These are phyloP conservation scores for Lojkania enalia DNA, from an alignment of 2,329 filamentous ascomycete genomes.

Conservation along the genomic window DNA sequence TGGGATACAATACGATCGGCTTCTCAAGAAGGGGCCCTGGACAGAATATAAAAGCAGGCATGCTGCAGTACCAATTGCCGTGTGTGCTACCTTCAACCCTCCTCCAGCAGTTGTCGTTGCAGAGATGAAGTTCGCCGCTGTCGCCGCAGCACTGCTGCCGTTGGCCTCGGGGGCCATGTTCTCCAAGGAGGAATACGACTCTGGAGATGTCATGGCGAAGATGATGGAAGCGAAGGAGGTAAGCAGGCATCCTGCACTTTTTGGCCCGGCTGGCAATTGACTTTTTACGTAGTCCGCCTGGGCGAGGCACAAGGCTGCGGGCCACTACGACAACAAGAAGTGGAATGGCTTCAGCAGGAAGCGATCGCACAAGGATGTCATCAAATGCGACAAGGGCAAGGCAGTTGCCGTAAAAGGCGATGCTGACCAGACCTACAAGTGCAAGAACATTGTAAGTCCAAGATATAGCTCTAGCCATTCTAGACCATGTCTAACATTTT, in stretches of 20 bases:
- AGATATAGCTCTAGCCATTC: not conserved
- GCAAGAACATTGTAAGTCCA: conserved; percentile 54
- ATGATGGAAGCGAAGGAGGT: conserved; percentile 43
- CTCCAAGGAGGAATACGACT: conserved; percentile 36
- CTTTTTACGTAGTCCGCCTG: conserved; percentile 28
- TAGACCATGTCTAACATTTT: conserved; percentile 10
- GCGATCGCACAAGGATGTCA: not conserved
- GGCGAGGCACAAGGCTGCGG: conserved; percentile 36
- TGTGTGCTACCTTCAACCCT: conserved; percentile 1
- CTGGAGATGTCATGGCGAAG: conserved; percentile 38
- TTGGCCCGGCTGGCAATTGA: conserved; percentile 15
- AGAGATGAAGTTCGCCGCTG: conserved; percentile 40
- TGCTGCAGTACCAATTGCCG: not conserved
- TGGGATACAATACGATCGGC: conserved; percentile 10
- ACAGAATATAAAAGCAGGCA: not conserved
- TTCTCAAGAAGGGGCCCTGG: not conserved
- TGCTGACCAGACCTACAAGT: conserved; percentile 46
- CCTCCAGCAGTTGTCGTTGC: conserved; percentile 26
- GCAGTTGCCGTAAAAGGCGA: conserved; percentile 44
- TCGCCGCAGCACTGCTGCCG: conserved; percentile 35
- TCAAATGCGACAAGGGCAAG: conserved; percentile 40
- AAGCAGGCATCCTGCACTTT: not conserved
- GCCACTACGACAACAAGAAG: conserved; percentile 34
- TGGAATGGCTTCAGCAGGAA: conserved; percentile 37
- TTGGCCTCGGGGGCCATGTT: conserved; percentile 34